A percentile compares a stretch with the other conserved stretches of the same genome.
Evolutionary conservation across 805 yeast species (phyloP).

Genomic region (Spathaspora boniae): DNA sequence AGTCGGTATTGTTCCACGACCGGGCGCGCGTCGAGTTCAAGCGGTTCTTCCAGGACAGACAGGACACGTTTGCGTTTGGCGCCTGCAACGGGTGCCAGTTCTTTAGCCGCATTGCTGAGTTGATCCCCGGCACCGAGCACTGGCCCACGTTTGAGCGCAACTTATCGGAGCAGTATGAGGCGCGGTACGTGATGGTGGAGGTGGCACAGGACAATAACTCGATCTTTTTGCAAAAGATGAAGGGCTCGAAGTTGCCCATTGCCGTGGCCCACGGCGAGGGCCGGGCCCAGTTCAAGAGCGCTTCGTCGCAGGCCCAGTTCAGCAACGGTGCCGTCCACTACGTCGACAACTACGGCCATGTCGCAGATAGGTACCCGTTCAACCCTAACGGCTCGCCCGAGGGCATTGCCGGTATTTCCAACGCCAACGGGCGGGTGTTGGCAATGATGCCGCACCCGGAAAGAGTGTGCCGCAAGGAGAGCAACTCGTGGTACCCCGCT

Average conservation of each 20-base stretch:
- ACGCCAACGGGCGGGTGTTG: constrained; percentile 90
- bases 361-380: constrained; percentile 80
- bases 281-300: constrained; percentile 65
- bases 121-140: constrained; percentile 89
- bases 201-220: constrained; percentile 51
- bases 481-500: constrained; percentile 86
- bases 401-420: constrained; percentile 88
- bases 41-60: constrained; percentile 78
- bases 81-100: constrained; percentile 99
- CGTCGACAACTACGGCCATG: constrained; percentile 87
- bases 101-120: constrained; percentile 75
- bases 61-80: constrained; percentile 94
- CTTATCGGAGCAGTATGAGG: constrained; percentile 92
- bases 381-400: constrained; percentile 96
- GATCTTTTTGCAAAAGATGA: constrained; percentile 84
- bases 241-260: constrained; percentile 90
- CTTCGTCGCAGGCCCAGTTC: constrained; percentile 44
- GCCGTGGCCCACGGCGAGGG: constrained; percentile 99
- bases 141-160: constrained; percentile 97
- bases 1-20: constrained; percentile 84
- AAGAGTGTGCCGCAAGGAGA: constrained; percentile 81
- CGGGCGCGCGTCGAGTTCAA: constrained; percentile 71
- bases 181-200: constrained; percentile 88
- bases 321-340: constrained; percentile 63
- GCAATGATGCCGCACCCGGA: constrained; percentile 99